Percentiles rank a stretch among this genome's conserved stretches.
These are phyloP conservation scores for Ascochyta koolunga DNA, from an alignment of 2,329 filamentous ascomycete genomes.

Conservation along the genomic window DNA sequence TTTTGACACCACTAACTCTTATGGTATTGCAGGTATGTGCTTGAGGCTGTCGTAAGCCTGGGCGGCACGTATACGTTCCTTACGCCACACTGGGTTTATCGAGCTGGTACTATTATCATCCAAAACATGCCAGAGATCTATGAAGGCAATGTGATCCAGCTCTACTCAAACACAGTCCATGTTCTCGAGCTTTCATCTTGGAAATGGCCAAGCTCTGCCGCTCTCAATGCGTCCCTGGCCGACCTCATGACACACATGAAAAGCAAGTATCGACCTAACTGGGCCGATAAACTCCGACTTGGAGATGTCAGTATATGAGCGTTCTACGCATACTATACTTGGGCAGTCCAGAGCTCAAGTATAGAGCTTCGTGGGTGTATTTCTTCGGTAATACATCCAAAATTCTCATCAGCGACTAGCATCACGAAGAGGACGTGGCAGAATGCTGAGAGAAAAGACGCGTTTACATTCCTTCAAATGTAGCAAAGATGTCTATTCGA, in stretches of 20 bases:
- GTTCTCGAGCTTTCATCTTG: conserved; percentile 41
- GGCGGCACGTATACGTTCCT: conserved; percentile 41
- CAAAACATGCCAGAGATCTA: conserved; percentile 40
- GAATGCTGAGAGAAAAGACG: not conserved
- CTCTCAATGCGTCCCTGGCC: conserved; percentile 36
- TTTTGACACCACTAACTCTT: not conserved
- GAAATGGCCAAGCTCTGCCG: conserved; percentile 44
- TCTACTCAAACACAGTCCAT: conserved; percentile 45
- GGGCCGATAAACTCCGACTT: conserved; percentile 32
- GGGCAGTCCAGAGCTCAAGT: not conserved
- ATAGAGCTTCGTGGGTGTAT: too few species aligned
- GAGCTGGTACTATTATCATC: conserved; percentile 40
- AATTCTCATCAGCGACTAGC: too few species aligned
- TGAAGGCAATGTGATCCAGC: conserved; percentile 39
- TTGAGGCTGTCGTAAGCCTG: conserved; percentile 40
- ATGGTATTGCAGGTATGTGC: conserved; percentile 10
- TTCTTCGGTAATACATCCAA: too few species aligned
- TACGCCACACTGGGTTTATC: conserved; percentile 46
- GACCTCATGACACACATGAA: conserved; percentile 44
- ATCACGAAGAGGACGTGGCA: not conserved
- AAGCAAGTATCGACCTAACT: conserved; percentile 34
- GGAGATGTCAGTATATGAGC: conserved; percentile 39
- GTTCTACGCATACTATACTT: too few species aligned
- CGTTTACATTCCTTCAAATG: too few species aligned
- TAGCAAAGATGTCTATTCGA: too few species aligned